phyloP scores from a whole-genome alignment of 2,329 filamentous ascomycete species.

The Diatrype stigma region DNA sequence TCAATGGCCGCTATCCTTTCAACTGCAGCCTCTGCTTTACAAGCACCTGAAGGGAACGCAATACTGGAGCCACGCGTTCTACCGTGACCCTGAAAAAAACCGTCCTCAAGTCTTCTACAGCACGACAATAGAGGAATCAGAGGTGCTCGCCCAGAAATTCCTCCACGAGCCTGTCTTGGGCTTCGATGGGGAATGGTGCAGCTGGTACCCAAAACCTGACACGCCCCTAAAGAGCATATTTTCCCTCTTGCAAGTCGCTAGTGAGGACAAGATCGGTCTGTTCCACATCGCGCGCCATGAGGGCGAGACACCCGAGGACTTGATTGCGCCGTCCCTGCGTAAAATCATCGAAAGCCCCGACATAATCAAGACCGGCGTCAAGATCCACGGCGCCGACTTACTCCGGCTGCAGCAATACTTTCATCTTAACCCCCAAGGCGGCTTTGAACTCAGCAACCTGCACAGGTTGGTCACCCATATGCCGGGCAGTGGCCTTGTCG shows the following conservation, averaged over 20 bases:
- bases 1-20: no score
- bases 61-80: conserved; percentile 12
- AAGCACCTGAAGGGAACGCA: background rate
- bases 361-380: conserved; percentile 21
- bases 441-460: conserved; percentile 23
- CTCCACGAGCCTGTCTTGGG: conserved; percentile 19
- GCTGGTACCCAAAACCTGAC: conserved; percentile 5
- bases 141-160: conserved; percentile 18
- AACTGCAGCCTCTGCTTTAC: no score
- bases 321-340: conserved; percentile 21
- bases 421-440: conserved; percentile 14
- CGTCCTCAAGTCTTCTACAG: conserved; percentile 14
- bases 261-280: conserved; percentile 17
- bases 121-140: conserved; percentile 11
- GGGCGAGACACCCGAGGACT: conserved; percentile 17
- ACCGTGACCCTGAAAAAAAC: conserved; percentile 10
- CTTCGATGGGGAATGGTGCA: conserved; percentile 26
- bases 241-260: conserved; percentile 22
- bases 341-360: conserved; percentile 18
- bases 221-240: conserved; percentile 16
- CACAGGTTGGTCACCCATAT: conserved; percentile 12
- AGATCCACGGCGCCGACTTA: conserved; percentile 17
- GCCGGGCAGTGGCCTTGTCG: conserved; percentile 6
- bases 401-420: conserved; percentile 13
- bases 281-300: conserved; percentile 23